Evolutionary conservation across 257 asterid species (phyloP), one percentile per base, ranked within the genome.

Genomic region (Paulownia fortunei): DNA sequence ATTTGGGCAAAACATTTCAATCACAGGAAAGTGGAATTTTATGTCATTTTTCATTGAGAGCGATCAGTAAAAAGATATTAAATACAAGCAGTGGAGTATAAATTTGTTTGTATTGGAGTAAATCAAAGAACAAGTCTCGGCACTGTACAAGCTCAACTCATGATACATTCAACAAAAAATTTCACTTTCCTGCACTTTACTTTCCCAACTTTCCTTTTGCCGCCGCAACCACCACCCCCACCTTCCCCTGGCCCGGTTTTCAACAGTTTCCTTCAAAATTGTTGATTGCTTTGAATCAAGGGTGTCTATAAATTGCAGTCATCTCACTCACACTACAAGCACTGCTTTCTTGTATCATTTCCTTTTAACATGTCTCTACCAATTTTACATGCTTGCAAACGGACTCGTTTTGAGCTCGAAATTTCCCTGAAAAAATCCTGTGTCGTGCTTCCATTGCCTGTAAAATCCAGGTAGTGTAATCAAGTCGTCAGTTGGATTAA

Each of bases 401-500:
- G 9, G 63, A 67, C 36, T 81, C 59, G 41, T 37, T 15, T 54
- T 13, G 27, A 67, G 62, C 77, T 69, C 62, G 36, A 70, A n/a
- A 30, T 47, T 30, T 59, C 56, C 79, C 86, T 8, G 81, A 79
- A 76, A 86, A 82, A 13, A 83, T 77, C 79, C 88, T 80, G 3
- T 52, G 82, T 73, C 91, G 85, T 51, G 92, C 86, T 80, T 81
- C 83, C 62, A 67, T 37, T 41, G 92, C 88, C 94, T 86, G 84
- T 15, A 74, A 8, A 19, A 52, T 84, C 69, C 65, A 79, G n/a
- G 39, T 0, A 19, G 23, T 3, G 19, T 37, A 37, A 23, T 56
- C 23, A 18, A 16, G 11, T 30, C 49, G 36, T 54, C 36, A 37
- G 71, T n/a, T 7, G 27, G 27, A 3, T 10, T 34, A 72, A 51